Evolutionary conservation across 78 protist species (phyloP), one percentile per base, ranked within the genome.

Genomic region (Dictyostelium discoideum): DNA sequence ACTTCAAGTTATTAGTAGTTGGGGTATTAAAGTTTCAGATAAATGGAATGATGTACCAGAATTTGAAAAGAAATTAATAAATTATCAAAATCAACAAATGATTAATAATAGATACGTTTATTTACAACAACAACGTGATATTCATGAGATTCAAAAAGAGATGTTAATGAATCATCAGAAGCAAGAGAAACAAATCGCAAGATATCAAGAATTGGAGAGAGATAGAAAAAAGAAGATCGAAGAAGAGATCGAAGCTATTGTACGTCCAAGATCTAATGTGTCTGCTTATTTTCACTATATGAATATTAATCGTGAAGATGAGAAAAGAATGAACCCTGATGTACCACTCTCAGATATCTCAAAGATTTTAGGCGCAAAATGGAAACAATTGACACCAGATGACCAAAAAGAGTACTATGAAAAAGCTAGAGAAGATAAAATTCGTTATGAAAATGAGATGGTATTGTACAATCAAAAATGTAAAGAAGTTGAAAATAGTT

Each of bases 1-100:
- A 0, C 82, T 90, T 72, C 94, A 90, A 48, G 94, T 90, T 72
- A 82, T 90, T 72, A 76, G 87, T 37, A 90, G 94, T 90, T 90
- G 86, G 86, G 77, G 69, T 60, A 82, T 90, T 46, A 44, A 32
- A 42, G 87, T 90, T 16, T 67, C 94, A 6, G 86, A 90, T 44
- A 26, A 84, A 46, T 90, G 94, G 94, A 72, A 81, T 18, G 50
- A 48, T 11, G 32, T 69, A 26, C 46, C 94, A 26, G 82, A 73
- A 32, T 18, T 8, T 4, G 94, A 90, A 32, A 90, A 90, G 22
- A 82, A 40, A 2, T 7, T 29, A 11, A 32, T 90, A 4, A 65
- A 32, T 3, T 39, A 82, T 8, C 73, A 90, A 20, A 63, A 63
- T 46, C 94, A 90, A 46, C 63, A 50, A 32, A 44, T 90, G 87